A percentile compares a stretch with the other conserved stretches of the same genome.
These are phyloP conservation scores for Tulasnella sp. DNA, from an alignment of 768 basidiomycete genomes.

Conservation along the genomic window DNA sequence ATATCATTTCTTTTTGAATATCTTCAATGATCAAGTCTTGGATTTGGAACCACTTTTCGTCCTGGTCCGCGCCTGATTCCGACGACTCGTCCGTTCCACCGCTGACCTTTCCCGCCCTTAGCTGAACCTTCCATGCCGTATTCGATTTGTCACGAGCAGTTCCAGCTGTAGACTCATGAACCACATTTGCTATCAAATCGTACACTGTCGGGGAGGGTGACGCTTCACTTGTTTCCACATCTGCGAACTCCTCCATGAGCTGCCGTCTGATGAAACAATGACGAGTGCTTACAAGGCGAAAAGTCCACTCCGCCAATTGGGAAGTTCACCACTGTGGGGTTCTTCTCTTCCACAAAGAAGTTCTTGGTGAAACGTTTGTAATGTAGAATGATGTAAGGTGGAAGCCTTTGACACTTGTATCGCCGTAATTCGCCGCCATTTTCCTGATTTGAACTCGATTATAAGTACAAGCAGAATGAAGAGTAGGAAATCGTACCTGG, in stretches of 20 bases:
- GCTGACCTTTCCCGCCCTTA: constrained; percentile 41
- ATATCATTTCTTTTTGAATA: constrained; percentile 95
- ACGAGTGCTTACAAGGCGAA: constrained; percentile 59
- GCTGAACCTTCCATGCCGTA: constrained; percentile 87
- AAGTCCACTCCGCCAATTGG: constrained; percentile 90
- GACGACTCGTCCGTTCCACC: background rate
- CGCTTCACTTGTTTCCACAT: constrained; percentile 55
- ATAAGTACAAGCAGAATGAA: constrained; percentile 1
- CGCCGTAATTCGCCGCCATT: constrained; percentile 71
- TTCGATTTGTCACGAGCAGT: constrained; percentile 87
- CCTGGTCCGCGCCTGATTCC: constrained; percentile 49
- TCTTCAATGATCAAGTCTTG: constrained; percentile 96
- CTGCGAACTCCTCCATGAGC: constrained; percentile 30
- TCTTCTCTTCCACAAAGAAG: constrained; percentile 94
- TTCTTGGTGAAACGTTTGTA: constrained; percentile 97
- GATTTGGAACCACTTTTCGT: constrained; percentile 91
- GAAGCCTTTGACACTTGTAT: constrained; percentile 81
- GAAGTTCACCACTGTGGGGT: constrained; percentile 97
- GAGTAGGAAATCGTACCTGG: constrained; percentile 43
- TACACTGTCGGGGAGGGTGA: constrained; percentile 59
- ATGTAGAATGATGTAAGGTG: constrained; percentile 86
- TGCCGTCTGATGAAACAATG: constrained; percentile 15
- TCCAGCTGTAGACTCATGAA: constrained; percentile 90
- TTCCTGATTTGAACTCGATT: constrained; percentile 42
- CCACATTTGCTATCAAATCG: constrained; percentile 92